These are phyloP conservation scores for Cladosporium sp. DNA, from an alignment of 2,329 filamentous ascomycete genomes.

Conservation along the genomic window DNA sequence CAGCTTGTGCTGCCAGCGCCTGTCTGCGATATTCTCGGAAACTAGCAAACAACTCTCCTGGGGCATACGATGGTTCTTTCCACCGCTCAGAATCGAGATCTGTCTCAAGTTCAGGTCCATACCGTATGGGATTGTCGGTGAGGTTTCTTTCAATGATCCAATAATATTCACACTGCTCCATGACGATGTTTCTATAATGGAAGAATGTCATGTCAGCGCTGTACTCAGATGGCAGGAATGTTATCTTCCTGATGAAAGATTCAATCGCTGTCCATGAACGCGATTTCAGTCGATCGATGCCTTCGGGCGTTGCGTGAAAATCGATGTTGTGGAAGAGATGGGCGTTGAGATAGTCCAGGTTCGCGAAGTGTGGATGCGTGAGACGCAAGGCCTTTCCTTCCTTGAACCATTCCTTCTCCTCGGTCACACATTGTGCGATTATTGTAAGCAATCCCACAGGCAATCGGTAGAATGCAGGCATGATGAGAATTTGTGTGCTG, in stretches of 20 bases:
- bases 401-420: not conserved
- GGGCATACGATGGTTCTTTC: not conserved
- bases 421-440: not conserved
- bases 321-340: not conserved
- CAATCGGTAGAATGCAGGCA: not conserved
- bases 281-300: not conserved
- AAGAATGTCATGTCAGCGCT: not conserved
- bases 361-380: not conserved
- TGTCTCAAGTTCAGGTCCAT: not conserved
- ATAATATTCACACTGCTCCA: too few species aligned
- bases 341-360: not conserved
- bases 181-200: not conserved
- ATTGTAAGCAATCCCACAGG: not conserved
- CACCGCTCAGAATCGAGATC: not conserved
- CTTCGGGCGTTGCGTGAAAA: not conserved
- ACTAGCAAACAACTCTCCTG: not conserved
- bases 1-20: not conserved
- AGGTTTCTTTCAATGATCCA: not conserved
- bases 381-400: not conserved
- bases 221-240: not conserved
- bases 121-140: not conserved
- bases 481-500: not conserved
- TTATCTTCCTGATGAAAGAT: not conserved
- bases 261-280: not conserved
- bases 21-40: not conserved